Evolutionary conservation across 2,329 filamentous ascomycete species (phyloP).

Genomic region (Cephalotrichum gorgonifer): DNA sequence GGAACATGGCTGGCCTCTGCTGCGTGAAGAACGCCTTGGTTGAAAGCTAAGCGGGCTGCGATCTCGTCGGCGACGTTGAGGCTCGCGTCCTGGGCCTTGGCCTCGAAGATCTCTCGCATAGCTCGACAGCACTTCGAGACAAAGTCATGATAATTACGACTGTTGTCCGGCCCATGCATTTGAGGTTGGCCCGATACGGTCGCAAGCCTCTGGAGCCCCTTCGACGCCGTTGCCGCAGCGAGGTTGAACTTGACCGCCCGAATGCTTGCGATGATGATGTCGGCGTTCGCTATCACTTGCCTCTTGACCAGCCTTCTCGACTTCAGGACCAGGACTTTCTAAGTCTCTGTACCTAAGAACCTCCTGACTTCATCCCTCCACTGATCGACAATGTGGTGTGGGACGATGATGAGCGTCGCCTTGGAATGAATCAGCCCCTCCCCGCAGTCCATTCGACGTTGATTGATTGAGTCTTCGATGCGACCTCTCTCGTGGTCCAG

Average conservation of each 20-base stretch:
- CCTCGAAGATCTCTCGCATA: neutral
- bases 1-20: slow-evolving; percentile 1
- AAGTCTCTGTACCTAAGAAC: slow-evolving; percentile 17
- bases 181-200: slow-evolving; percentile 6
- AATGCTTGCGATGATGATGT: slow-evolving; percentile 24
- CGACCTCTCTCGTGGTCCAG: slow-evolving; percentile 17
- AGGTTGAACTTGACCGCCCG: slow-evolving; percentile 10
- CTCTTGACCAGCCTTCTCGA: slow-evolving; percentile 5
- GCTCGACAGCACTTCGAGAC: neutral
- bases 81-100: neutral
- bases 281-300: slow-evolving; percentile 16
- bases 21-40: neutral
- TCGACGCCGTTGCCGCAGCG: neutral
- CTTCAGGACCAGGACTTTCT: slow-evolving; percentile 16
- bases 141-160: slow-evolving; percentile 6
- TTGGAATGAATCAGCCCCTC: slow-evolving; percentile 11
- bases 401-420: slow-evolving; percentile 28
- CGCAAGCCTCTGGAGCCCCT: slow-evolving; percentile 5
- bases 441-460: slow-evolving; percentile 9
- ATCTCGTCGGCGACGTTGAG: neutral
- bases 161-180: slow-evolving; percentile 8
- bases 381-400: slow-evolving; percentile 26
- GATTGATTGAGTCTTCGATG: slow-evolving; percentile 10
- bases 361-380: slow-evolving; percentile 22
- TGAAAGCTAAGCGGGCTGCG: neutral